Conservation (phyloP, 2,329 filamentous ascomycete species). For the Hysterium pulicare region DNA sequence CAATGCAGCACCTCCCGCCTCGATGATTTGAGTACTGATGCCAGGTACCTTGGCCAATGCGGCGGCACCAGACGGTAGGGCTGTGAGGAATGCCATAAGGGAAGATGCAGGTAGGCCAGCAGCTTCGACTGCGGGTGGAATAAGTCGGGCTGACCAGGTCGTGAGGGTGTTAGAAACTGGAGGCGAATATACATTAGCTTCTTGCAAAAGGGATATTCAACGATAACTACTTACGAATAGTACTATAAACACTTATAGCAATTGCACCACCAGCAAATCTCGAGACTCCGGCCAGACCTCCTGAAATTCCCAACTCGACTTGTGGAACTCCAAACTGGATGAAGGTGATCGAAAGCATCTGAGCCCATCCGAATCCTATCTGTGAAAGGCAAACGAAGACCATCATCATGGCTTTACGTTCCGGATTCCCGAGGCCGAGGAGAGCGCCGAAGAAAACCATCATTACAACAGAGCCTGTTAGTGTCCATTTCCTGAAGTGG, state of each 20-base stretch:
- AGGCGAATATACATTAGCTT: no score
- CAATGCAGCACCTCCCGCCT: conserved; percentile 6
- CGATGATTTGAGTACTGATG: conserved; percentile 5
- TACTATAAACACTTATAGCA: conserved; percentile 38
- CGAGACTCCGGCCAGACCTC: conserved; percentile 42
- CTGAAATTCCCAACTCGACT: conserved; percentile 43
- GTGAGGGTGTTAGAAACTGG: conserved; percentile 32
- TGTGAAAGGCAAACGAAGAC: conserved; percentile 47
- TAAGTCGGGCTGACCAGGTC: conserved; percentile 1
- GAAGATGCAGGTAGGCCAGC: conserved; percentile 4
- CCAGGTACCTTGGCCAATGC: conserved; percentile 7
- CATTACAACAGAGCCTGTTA: conserved; percentile 40
- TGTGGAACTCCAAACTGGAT: conserved; percentile 48
- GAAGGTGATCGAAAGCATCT: conserved; percentile 46
- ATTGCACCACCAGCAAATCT: conserved; percentile 43
- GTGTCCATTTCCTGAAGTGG: conserved; percentile 38
- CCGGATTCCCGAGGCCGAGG: conserved; percentile 40
- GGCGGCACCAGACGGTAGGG: conserved; percentile 6
- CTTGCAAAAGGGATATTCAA: no score
- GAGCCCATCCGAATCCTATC: conserved; percentile 45
- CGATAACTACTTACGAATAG: conserved; percentile 9
- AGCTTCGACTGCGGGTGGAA: conserved; percentile 7
- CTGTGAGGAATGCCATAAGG: conserved; percentile 3
- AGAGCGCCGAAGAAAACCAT: conserved; percentile 48
- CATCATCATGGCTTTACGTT: conserved; percentile 44